Conservation (phyloP, 345 rosid genomes). For the Gossypium australe region DNA sequence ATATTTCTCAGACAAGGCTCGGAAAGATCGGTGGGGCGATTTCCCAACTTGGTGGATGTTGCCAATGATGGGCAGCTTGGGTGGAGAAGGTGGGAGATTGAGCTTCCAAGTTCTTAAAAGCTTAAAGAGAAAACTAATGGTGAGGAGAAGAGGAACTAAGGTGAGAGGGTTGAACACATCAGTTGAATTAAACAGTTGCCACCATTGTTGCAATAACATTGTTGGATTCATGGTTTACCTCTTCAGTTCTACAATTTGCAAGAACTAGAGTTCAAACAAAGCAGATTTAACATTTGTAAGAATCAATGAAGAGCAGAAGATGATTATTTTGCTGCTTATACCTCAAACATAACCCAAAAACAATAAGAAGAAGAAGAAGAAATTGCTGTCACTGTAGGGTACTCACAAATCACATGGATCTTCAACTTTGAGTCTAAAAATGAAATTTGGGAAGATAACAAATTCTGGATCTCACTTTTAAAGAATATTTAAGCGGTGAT, state of each 20-base stretch:
- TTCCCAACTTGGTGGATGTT: slow-evolving; percentile 5
- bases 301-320: not conserved
- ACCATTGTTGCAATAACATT: not conserved
- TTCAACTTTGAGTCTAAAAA: not conserved
- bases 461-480: not conserved
- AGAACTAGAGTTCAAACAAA: not conserved
- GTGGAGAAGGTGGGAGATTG: slow-evolving; percentile 10
- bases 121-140: not conserved
- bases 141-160: not conserved
- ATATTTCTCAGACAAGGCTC: not conserved
- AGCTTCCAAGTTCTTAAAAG: not conserved
- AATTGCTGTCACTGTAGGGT: not conserved
- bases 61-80: not conserved
- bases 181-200: not conserved
- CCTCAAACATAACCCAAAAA: not conserved
- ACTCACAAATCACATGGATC: not conserved
- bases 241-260: not conserved
- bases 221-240: not conserved
- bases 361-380: not conserved
- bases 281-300: not conserved
- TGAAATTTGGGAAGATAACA: not conserved
- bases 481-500: no score
- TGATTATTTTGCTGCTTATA: not conserved
- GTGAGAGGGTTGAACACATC: not conserved
- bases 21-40: not conserved